Conservation (phyloP, 228 moss, liverwort and hornwort species). For the Sphagnum magellanicum region DNA sequence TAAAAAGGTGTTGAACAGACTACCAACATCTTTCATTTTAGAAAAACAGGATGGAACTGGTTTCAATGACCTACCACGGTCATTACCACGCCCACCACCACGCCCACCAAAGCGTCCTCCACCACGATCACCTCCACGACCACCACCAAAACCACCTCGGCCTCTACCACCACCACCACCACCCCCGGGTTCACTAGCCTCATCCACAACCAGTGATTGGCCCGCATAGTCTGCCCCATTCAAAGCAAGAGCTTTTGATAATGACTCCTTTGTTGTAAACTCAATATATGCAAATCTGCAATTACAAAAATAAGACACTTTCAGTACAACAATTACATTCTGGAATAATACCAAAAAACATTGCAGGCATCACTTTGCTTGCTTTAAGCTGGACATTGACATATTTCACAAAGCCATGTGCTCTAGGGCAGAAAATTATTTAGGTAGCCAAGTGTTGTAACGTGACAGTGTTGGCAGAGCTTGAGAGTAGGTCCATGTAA, state of each 20-base stretch:
- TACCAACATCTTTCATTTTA: not conserved
- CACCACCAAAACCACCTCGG: conserved; percentile 57
- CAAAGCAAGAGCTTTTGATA: conserved; percentile 52
- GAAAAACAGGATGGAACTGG: too few relatives aligned
- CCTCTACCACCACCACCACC: conserved; percentile 50
- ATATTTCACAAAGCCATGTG: too few relatives aligned
- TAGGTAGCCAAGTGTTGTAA: too few relatives aligned
- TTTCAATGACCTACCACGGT: conserved; percentile 10
- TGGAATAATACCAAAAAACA: not conserved
- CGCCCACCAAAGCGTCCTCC: conserved; percentile 39
- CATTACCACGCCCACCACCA: conserved; percentile 47
- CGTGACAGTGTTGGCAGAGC: too few relatives aligned
- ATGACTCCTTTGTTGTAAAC: conserved; percentile 56
- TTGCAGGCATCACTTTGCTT: not conserved
- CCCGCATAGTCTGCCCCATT: conserved; percentile 72
- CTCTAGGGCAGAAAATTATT: too few relatives aligned
- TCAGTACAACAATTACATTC: not conserved
- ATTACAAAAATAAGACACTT: not conserved
- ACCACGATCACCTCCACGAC: conserved; percentile 57
- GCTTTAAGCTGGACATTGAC: not conserved
- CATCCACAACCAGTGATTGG: conserved; percentile 67
- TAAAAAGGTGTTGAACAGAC: not conserved
- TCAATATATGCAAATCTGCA: conserved; percentile 85
- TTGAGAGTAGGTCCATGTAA: too few relatives aligned
- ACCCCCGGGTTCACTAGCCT: conserved; percentile 43